Percentiles rank a stretch among this genome's conserved stretches.
Conservation (phyloP, 2,329 filamentous ascomycete genomes). For the Pyricularia pennisetigena region DNA sequence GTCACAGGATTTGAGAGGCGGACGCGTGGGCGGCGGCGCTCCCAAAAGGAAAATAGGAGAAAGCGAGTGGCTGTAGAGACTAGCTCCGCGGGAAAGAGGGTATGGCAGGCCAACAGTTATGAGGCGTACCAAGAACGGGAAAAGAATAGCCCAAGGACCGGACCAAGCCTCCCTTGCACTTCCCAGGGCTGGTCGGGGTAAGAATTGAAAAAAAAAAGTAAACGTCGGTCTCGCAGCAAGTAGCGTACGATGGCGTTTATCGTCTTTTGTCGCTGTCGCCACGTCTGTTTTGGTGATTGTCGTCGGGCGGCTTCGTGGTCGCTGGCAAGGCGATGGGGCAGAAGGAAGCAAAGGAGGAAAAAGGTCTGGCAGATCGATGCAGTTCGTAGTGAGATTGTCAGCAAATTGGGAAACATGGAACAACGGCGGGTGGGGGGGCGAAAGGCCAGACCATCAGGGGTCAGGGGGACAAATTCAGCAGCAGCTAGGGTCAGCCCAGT, state of each 20-base stretch:
- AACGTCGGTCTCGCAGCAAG: slow-evolving; percentile 1
- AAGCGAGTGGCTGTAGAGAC: slow-evolving; percentile 37
- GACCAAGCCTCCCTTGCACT: slow-evolving; percentile 12
- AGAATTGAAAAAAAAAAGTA: neutral
- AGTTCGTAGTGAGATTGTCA: slow-evolving; percentile 6
- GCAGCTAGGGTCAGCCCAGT: neutral
- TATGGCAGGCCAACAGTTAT: slow-evolving; percentile 10
- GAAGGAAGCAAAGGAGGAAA: slow-evolving; percentile 6
- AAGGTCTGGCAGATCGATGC: slow-evolving; percentile 10
- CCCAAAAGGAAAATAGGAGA: slow-evolving; percentile 7
- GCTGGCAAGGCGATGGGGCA: slow-evolving; percentile 1
- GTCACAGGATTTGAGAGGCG: neutral
- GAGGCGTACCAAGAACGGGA: slow-evolving; percentile 16
- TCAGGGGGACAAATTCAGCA: neutral
- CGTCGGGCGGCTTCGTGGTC: neutral
- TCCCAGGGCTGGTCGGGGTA: neutral
- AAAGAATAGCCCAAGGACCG: slow-evolving; percentile 13
- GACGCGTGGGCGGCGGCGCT: neutral
- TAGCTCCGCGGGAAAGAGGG: slow-evolving; percentile 27
- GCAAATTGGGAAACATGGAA: slow-evolving; percentile 2
- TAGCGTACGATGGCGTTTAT: slow-evolving; percentile 4
- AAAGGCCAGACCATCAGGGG: slow-evolving; percentile 1
- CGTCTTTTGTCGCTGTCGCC: neutral
- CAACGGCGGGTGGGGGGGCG: slow-evolving; percentile 1
- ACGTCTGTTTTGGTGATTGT: neutral